Conservation (phyloP, 768 basidiomycete genomes). For the Lactarius hengduanensis region DNA sequence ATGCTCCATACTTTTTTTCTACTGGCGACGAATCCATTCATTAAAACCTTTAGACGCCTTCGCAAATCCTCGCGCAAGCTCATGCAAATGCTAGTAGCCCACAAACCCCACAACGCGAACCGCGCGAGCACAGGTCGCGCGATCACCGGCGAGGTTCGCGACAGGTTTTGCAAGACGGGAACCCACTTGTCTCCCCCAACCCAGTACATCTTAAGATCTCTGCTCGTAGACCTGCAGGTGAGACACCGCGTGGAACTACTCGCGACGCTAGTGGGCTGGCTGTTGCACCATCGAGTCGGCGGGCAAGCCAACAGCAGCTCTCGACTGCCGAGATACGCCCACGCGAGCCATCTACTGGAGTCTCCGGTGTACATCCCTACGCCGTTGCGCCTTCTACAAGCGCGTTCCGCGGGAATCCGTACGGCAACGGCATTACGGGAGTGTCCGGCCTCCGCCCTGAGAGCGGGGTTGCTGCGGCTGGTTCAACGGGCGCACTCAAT, state of each 20-base stretch:
- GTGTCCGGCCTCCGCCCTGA: constrained; percentile 36
- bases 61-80: constrained; percentile 46
- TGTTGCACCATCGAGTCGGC: constrained; percentile 61
- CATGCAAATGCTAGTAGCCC: constrained; percentile 57
- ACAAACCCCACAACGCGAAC: constrained; percentile 56
- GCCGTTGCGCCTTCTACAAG: constrained; percentile 60
- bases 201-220: constrained; percentile 63
- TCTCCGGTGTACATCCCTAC: constrained; percentile 56
- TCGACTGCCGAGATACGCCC: constrained; percentile 35
- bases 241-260: constrained; percentile 49
- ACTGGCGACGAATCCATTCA: constrained; percentile 7
- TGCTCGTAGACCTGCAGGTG: constrained; percentile 50
- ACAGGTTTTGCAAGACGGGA: constrained; percentile 51
- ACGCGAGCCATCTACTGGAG: constrained; percentile 43
- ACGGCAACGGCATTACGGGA: constrained; percentile 47
- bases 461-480: constrained; percentile 37
- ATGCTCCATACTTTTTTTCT: constrained; percentile 36
- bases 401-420: constrained; percentile 53
- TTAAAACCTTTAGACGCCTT: constrained; percentile 40
- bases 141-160: constrained; percentile 52
- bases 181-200: constrained; percentile 61
- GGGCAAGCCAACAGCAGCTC: constrained; percentile 60
- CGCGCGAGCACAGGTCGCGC: constrained; percentile 48
- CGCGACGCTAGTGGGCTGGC: constrained; percentile 60
- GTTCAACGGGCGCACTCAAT: constrained; percentile 34